Conservation (phyloP, 2,329 filamentous ascomycete species). For the Alternaria triticina region DNA sequence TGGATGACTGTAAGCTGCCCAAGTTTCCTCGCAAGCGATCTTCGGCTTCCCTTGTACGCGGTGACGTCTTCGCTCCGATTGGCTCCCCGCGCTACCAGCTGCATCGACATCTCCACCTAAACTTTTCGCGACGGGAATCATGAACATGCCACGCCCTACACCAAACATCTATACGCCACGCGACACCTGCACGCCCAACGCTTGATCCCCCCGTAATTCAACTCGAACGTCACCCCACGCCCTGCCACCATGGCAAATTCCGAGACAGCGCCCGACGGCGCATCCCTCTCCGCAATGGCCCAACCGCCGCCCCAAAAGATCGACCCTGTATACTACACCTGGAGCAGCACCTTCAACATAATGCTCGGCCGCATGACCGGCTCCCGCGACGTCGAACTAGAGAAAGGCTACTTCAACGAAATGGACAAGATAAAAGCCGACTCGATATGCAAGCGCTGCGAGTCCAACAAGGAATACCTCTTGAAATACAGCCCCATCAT, state of each 20-base stretch:
- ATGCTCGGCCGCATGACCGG: constrained; percentile 66
- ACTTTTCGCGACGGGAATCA: constrained; percentile 29
- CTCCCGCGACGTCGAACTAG: constrained; percentile 33
- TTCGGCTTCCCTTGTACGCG: constrained; percentile 15
- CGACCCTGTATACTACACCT: constrained; percentile 59
- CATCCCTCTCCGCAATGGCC: constrained; percentile 28
- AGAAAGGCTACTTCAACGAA: constrained; percentile 73
- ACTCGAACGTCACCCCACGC: background rate
- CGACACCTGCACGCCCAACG: constrained; percentile 2
- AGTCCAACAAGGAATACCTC: constrained; percentile 81
- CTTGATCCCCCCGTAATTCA: background rate
- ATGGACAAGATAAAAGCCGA: constrained; percentile 78
- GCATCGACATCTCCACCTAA: constrained; percentile 11
- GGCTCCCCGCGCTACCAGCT: constrained; percentile 23
- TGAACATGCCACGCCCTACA: constrained; percentile 23
- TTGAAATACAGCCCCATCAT: constrained; percentile 84
- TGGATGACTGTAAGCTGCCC: constrained; percentile 25
- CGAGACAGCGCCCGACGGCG: constrained; percentile 37
- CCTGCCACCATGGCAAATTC: constrained; percentile 31
- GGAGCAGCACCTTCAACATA: constrained; percentile 87
- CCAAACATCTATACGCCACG: background rate
- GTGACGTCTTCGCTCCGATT: constrained; percentile 29
- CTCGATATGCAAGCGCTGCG: constrained; percentile 79
- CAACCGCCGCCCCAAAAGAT: constrained; percentile 31
- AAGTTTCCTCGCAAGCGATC: constrained; percentile 18